Percentiles rank a stretch among this genome's conserved stretches.
Evolutionary conservation across 179 eudicot species (phyloP).

Genomic region (Gypsophila paniculata): DNA sequence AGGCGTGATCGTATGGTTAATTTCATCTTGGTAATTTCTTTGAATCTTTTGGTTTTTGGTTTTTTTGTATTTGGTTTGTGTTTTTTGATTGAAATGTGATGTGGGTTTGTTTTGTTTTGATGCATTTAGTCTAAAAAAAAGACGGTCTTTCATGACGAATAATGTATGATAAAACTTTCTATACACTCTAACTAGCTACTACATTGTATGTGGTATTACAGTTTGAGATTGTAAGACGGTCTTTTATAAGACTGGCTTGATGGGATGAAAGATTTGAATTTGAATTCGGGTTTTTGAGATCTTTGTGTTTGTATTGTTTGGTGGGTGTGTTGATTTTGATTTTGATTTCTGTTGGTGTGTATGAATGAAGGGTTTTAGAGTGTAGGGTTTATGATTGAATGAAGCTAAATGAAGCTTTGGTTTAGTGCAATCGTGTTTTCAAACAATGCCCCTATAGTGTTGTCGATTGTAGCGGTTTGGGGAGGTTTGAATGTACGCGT

Average conservation of each 20-base stretch:
- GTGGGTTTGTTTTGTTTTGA: background rate
- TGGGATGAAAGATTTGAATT: slow-evolving; percentile 19
- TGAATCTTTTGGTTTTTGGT: background rate
- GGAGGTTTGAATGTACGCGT: background rate
- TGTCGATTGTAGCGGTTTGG: background rate
- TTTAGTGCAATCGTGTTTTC: background rate
- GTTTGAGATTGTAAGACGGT: too few relatives aligned
- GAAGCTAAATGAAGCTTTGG: background rate
- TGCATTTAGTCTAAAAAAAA: too few relatives aligned
- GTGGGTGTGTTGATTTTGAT: background rate
- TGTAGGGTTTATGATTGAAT: slow-evolving; percentile 6
- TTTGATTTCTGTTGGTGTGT: background rate
- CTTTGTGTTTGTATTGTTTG: slow-evolving; percentile 11
- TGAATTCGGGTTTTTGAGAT: slow-evolving; percentile 24
- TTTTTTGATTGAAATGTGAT: background rate
- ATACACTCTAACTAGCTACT: too few relatives aligned
- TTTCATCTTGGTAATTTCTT: slow-evolving; percentile 20
- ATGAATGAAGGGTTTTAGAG: slow-evolving; percentile 11
- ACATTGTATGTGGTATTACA: too few relatives aligned
- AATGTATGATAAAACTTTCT: too few relatives aligned
- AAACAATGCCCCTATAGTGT: background rate
- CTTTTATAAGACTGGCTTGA: too few relatives aligned
- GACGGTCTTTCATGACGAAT: too few relatives aligned
- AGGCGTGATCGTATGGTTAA: slow-evolving; percentile 16
- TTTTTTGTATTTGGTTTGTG: slow-evolving; percentile 5